Evolutionary conservation across 129 eudicot species (phyloP), one percentile per base, ranked within the genome.

Genomic region (Calendula officinalis): DNA sequence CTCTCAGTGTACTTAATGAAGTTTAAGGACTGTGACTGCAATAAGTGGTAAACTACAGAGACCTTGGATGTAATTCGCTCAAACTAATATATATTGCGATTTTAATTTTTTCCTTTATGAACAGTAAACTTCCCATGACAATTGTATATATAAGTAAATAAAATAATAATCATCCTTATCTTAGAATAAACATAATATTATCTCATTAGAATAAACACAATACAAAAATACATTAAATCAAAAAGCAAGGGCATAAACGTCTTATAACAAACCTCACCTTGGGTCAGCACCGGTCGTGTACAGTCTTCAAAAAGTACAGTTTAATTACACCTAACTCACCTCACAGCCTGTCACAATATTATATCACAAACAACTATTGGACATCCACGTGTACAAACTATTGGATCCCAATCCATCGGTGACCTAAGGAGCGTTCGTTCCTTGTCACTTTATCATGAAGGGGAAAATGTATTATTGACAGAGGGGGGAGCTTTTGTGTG

Each of bases 221-320:
- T 22, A 22, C 30, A 22, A 22, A 60, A 62, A 43, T 6, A 27
- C 53, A 46, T 3, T 40, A 43, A 27, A 62, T 27, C 43, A 43
- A 48, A 17, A 22, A 22, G 30, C 30, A 43, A 62, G 54, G 67
- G 67, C 67, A 62, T 27, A 27, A 22, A 27, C 3, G 67, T 62
- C 52, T 11, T 62, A 22, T 62, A 52, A 6, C 10, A 27, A 6
- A 22, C 67, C 40, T 42, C 37, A 22, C 53, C 41, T 0, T 62
- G 67, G 67, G 53, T 62, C 67, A 52, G 43, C 67, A 32, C 53
- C 67, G 67, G 67, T 62, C 67, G 67, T 62, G 67, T 62, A 62
- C 67, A 62, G 67, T 27, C 67, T 43, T 62, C 6, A 67, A 54
- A 40, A 67, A 55, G 43, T 5, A 13, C 55, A 55, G 64, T 54